Conservation (phyloP, 1,139 yeast genomes). For the Debaryomyces sp. region DNA sequence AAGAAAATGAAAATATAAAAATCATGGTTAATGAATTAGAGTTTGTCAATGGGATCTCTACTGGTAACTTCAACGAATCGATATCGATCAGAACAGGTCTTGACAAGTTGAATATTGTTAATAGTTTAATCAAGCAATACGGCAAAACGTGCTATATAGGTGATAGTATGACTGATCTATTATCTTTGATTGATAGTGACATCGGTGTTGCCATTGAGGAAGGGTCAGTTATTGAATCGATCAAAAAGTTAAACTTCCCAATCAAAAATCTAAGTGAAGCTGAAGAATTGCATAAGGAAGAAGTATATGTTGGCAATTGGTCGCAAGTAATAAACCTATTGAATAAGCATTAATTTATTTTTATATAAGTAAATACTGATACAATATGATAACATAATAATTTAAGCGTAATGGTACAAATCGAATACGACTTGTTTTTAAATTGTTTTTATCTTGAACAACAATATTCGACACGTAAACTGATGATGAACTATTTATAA, state of each 20-base stretch:
- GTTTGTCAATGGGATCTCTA: conserved; percentile 38
- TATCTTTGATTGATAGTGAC: conserved; percentile 53
- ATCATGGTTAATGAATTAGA: conserved; percentile 56
- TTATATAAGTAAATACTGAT: background rate
- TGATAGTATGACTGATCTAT: conserved; percentile 66
- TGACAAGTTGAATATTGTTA: conserved; percentile 48
- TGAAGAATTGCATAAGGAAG: background rate
- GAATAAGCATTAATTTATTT: conserved; percentile 1
- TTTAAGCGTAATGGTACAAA: background rate
- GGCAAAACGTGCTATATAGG: conserved; percentile 54
- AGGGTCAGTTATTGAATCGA: conserved; percentile 19
- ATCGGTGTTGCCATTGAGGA: conserved; percentile 52
- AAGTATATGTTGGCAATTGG: conserved; percentile 18
- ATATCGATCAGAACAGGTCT: conserved; percentile 52
- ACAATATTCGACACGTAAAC: background rate
- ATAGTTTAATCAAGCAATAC: conserved; percentile 19
- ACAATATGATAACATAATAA: background rate
- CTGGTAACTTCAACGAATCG: conserved; percentile 35
- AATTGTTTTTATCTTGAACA: background rate
- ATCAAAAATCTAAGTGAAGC: background rate
- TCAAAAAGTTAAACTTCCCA: conserved; percentile 9
- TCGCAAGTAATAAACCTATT: background rate
- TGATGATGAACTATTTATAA: background rate
- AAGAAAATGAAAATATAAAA: conserved; percentile 19
- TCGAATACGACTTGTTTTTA: background rate